A percentile compares a stretch with the other conserved stretches of the same genome.
Evolutionary conservation across 75 land plant genomes (phyloP).

Genomic region (Selaginella tamariscina): DNA sequence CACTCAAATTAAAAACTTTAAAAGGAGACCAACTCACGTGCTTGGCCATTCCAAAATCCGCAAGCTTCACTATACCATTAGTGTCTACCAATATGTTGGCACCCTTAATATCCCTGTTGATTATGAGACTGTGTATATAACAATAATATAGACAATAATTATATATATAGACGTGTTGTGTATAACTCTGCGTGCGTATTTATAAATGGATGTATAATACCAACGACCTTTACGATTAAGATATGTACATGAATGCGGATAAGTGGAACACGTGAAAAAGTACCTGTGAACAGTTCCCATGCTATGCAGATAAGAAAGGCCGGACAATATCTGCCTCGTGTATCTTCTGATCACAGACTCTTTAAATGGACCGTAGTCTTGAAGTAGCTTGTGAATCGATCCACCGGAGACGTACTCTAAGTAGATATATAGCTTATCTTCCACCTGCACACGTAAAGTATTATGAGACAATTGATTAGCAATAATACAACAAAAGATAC

Average conservation of each 20-base stretch:
- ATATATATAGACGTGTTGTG: too few relatives aligned
- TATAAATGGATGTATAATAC: too few relatives aligned
- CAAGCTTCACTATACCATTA: conserved; percentile 74
- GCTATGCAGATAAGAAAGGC: conserved; percentile 63
- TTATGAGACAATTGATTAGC: background rate
- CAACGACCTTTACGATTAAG: too few relatives aligned
- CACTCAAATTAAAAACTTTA: too few relatives aligned
- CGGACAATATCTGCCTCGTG: conserved; percentile 76
- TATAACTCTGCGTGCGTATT: too few relatives aligned
- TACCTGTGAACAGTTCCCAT: conserved; percentile 71
- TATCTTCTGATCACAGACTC: conserved; percentile 70
- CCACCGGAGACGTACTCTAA: conserved; percentile 82
- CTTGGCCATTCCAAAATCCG: conserved; percentile 98
- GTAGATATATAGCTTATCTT: conserved; percentile 51
- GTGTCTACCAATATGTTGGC: conserved; percentile 94
- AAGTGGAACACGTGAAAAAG: background rate
- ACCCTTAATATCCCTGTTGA: conserved; percentile 99
- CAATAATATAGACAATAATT: background rate
- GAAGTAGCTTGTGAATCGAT: conserved; percentile 52
- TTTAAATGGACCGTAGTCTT: conserved; percentile 49
- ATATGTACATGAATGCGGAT: too few relatives aligned
- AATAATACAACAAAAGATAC: conserved; percentile 5
- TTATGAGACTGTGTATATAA: too few relatives aligned
- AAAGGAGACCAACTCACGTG: conserved; percentile 84
- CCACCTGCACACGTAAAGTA: conserved; percentile 33